Percentiles rank a stretch among this genome's conserved stretches.
These are phyloP conservation scores for Trichoderma aggressivum DNA, from an alignment of 2,329 filamentous ascomycete genomes.

Conservation along the genomic window DNA sequence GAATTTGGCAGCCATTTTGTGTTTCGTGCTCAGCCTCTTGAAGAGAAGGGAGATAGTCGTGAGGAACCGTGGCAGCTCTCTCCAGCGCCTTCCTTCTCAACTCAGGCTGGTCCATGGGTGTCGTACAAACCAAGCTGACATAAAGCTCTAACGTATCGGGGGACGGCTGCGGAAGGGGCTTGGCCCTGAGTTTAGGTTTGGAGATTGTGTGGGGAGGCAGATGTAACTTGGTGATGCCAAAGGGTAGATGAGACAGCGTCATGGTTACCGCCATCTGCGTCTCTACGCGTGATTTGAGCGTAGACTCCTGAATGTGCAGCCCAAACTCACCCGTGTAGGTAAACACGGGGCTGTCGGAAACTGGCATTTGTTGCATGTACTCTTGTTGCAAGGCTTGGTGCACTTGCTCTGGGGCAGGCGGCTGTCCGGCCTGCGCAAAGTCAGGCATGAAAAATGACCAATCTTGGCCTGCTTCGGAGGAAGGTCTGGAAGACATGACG, in stretches of 20 bases:
- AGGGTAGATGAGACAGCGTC: conserved; percentile 70
- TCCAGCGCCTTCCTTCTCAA: conserved; percentile 66
- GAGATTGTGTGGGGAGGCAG: conserved; percentile 88
- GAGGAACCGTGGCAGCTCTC: conserved; percentile 43
- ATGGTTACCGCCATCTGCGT: conserved; percentile 91
- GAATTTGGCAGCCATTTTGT: conserved; percentile 86
- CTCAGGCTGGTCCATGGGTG: conserved; percentile 75
- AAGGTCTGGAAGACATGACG: background rate
- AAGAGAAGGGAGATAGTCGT: conserved; percentile 34
- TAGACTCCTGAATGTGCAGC: conserved; percentile 63
- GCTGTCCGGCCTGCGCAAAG: background rate
- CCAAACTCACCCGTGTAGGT: conserved; percentile 37
- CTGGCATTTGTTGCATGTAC: conserved; percentile 32
- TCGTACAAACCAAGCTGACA: conserved; percentile 84
- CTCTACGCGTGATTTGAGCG: conserved; percentile 86
- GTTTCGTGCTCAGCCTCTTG: conserved; percentile 67
- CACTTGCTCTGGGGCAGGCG: background rate
- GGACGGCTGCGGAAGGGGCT: conserved; percentile 61
- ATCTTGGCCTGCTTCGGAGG: background rate
- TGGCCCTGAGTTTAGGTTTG: conserved; percentile 85
- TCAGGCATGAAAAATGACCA: background rate
- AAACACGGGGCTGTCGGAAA: conserved; percentile 26
- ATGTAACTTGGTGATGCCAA: conserved; percentile 74
- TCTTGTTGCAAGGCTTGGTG: background rate
- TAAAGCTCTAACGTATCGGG: conserved; percentile 76